Percentiles rank a stretch among this genome's conserved stretches.
Evolutionary conservation across 1,139 yeast genomes (phyloP).

Genomic region (Hansenula sp.): DNA sequence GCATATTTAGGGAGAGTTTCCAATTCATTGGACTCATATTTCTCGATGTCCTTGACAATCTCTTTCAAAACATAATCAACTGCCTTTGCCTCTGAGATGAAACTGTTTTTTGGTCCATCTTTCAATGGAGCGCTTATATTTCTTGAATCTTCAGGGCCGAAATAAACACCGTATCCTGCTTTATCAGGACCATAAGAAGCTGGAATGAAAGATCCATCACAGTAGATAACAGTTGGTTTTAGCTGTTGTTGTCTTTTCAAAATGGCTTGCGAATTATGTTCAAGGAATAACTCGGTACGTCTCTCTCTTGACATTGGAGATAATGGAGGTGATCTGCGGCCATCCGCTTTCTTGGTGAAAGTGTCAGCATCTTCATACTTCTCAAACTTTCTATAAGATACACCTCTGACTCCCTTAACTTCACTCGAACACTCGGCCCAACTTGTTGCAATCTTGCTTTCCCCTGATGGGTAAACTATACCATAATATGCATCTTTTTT

Average conservation of each 20-base stretch:
- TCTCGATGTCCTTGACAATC: constrained; percentile 33
- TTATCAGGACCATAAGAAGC: constrained; percentile 44
- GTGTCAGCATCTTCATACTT: constrained; percentile 32
- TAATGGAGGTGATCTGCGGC: background rate
- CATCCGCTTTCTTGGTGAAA: constrained; percentile 24
- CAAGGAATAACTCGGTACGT: background rate
- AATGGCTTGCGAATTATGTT: background rate
- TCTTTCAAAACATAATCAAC: constrained; percentile 48
- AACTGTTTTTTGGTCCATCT: constrained; percentile 62
- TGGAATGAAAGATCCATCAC: constrained; percentile 63
- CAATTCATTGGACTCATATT: constrained; percentile 18
- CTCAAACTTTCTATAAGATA: constrained; percentile 43
- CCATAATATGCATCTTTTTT: constrained; percentile 21
- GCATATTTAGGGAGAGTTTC: constrained; percentile 27
- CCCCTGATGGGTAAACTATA: constrained; percentile 38
- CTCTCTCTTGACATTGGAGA: background rate
- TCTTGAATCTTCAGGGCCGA: constrained; percentile 50
- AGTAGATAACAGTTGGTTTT: constrained; percentile 35
- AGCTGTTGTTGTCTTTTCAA: constrained; percentile 7
- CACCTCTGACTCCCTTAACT: constrained; percentile 42
- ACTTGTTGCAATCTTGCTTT: constrained; percentile 32
- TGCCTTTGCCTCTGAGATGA: constrained; percentile 76
- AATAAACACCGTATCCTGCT: constrained; percentile 75
- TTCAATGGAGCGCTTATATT: constrained; percentile 50
- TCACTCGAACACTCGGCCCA: constrained; percentile 46